Base-by-base conservation (phyloP, 768 basidiomycete genomes). In the Mycena chlorophos region DNA sequence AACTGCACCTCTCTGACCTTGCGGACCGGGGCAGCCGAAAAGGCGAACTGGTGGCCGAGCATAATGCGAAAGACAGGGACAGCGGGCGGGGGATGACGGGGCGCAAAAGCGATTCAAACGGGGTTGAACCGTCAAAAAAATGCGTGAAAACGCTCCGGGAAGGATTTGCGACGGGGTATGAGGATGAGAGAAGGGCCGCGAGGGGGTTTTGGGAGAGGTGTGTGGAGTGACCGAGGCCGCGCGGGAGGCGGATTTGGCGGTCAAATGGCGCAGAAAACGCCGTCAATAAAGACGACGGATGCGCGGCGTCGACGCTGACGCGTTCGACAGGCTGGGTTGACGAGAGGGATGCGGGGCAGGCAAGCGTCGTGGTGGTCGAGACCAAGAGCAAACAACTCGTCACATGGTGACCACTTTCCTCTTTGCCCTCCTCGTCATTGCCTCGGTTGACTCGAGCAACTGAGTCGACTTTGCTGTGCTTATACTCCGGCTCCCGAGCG, bases 1-100 rank as follows among this genome's bases (percentile, higher is more conserved):
- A 98, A 98, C 73, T 98, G 95, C 59, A 98, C 95, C 77, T 98
- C 95, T 78, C 87, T 90, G 66, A 98, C 91, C 75, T 92, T 93
- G 75, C 91, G 89, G 73, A 96, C 83, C 27, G 96, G 96, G 51
- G 94, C 95, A 67, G 91, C 87, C 25, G 95, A 97, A 73, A 83
- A 91, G 58, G 94, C 91, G 66, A 94, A 93, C 73, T 89, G 88
- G 75, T 92, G 90, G 62, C 90, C 90, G 54, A 91, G 79, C 90
- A 93, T 92, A 74, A 51, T 75, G 68, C 29, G 49, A 58, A 52
- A 45, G 8, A 46, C 29, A 38, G 31, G 34, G 54, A 57, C 51
- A 58, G 53, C 47, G 43, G 56, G 42, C 51, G 56, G 51, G 54
- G 53, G 45, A 42, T 47, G 53, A 26, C 42, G 23, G 40, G 50